Evolutionary conservation across 345 rosid species (phyloP).

Genomic region (Boechera stricta): DNA sequence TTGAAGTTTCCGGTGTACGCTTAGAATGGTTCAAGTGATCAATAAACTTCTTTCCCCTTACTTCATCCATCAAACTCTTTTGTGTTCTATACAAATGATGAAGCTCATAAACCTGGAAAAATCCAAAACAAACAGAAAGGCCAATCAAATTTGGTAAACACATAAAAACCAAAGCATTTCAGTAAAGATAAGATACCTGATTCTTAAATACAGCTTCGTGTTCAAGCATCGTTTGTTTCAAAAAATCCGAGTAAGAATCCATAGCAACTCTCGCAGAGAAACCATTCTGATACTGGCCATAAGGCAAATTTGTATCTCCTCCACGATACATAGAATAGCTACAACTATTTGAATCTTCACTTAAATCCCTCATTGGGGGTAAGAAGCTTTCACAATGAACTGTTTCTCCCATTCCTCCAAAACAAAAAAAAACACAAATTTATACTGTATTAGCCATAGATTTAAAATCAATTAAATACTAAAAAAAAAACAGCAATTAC

Average conservation of each 20-base stretch:
- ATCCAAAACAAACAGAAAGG: not conserved
- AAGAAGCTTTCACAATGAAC: conserved; percentile 75
- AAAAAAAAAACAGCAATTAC: not conserved
- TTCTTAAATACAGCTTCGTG: conserved; percentile 83
- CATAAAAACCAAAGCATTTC: not conserved
- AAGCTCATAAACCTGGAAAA: conserved; percentile 52
- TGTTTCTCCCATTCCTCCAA: conserved; percentile 76
- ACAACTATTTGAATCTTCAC: conserved; percentile 71
- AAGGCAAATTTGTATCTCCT: conserved; percentile 57
- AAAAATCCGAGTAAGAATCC: conserved; percentile 57
- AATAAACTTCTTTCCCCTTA: conserved; percentile 46
- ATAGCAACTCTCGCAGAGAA: conserved; percentile 51
- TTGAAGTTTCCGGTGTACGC: conserved; percentile 45
- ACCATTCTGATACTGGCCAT: conserved; percentile 59
- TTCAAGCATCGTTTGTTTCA: conserved; percentile 81
- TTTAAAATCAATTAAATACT: not conserved
- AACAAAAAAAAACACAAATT: not conserved
- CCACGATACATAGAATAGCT: conserved; percentile 62
- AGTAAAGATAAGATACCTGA: conserved; percentile 46
- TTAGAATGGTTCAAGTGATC: conserved; percentile 30
- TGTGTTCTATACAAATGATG: conserved; percentile 75
- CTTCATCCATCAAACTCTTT: conserved; percentile 70
- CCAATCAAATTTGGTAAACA: not conserved
- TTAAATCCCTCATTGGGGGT: conserved; percentile 76
- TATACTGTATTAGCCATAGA: not conserved